Base-by-base conservation (phyloP, 2,329 filamentous ascomycete species). In the Alternaria arborescens region DNA sequence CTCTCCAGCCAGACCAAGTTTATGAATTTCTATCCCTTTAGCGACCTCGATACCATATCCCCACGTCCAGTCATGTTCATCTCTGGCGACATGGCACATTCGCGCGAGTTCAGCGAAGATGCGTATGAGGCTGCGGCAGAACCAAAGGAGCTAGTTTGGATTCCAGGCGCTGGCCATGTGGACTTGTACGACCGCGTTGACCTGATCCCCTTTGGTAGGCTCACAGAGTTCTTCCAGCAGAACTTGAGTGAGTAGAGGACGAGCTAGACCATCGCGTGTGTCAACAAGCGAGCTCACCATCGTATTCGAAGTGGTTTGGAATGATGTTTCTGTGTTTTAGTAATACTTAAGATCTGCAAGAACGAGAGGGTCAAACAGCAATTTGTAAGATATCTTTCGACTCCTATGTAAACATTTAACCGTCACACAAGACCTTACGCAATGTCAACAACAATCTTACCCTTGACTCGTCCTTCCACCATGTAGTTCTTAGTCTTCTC, bases 111-210 rank as follows among this genome's bases (percentile, higher is more conserved):
- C 52, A 75, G 70, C n/a, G 61, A 71, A 47, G 59, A 71, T 28
- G 73, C 72, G 2, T 74, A 71, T 42, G 53, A 46, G 1, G 60
- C 40, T 32, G 73, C 65, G 48, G 72, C n/a, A 16, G 74, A 80
- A 58, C 78, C 78, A 8, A 80, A 79, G 66, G 77, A 80, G 62
- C 36, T 80, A 47, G 8, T 74, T 7, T 77, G 73, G 74, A 57
- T 80, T 0, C 47, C 71, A 0, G 67, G 73, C 2, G 73, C 76
- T 8, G 74, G 75, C 3, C 77, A 80, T 47, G 75, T 75, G 3
- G 78, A 79, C 41, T 66, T 80, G 4, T 80, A 80, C 36, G 78
- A 80, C 60, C 76, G 76, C 2, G 67, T 72, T 2, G 74, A 73
- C 3, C 70, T 79, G 16, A 79, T 79, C 22, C 77, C 76, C 6